phyloP scores from a whole-genome alignment of 2,329 filamentous ascomycete genomes.

The Xylariales sp. region DNA sequence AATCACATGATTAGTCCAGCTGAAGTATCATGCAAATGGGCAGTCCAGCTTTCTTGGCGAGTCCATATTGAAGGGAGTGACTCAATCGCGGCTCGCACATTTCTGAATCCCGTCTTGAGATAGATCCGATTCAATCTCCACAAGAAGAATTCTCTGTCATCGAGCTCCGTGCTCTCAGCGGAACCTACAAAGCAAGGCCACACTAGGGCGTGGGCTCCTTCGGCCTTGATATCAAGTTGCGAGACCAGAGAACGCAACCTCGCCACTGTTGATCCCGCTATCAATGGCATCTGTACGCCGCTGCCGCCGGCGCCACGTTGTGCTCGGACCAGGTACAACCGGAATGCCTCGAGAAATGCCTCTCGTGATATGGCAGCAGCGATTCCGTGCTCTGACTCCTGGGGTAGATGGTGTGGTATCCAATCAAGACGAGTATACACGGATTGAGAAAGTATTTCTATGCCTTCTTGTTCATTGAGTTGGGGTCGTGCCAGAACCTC shows the following conservation, averaged over 20 bases:
- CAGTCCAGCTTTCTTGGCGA: constrained; percentile 9
- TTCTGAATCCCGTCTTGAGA: constrained; percentile 28
- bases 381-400: not conserved
- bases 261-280: constrained; percentile 20
- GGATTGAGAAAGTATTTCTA: constrained; percentile 1
- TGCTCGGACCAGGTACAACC: constrained; percentile 1
- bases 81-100: constrained; percentile 29
- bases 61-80: constrained; percentile 30
- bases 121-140: constrained; percentile 23
- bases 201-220: constrained; percentile 32
- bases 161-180: constrained; percentile 28
- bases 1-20: not conserved
- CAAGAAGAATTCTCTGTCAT: constrained; percentile 30
- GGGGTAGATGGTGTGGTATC: not conserved
- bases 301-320: too few relatives aligned
- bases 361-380: constrained; percentile 1
- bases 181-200: constrained; percentile 37
- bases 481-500: constrained; percentile 3
- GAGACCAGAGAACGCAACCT: constrained; percentile 24
- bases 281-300: too few relatives aligned
- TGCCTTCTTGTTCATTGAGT: constrained; percentile 1
- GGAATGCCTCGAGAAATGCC: constrained; percentile 3
- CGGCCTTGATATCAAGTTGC: constrained; percentile 19
- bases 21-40: not conserved
- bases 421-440: constrained; percentile 3